Evolutionary conservation across 2,329 filamentous ascomycete genomes (phyloP).

Genomic region (Cladosporium sp.): DNA sequence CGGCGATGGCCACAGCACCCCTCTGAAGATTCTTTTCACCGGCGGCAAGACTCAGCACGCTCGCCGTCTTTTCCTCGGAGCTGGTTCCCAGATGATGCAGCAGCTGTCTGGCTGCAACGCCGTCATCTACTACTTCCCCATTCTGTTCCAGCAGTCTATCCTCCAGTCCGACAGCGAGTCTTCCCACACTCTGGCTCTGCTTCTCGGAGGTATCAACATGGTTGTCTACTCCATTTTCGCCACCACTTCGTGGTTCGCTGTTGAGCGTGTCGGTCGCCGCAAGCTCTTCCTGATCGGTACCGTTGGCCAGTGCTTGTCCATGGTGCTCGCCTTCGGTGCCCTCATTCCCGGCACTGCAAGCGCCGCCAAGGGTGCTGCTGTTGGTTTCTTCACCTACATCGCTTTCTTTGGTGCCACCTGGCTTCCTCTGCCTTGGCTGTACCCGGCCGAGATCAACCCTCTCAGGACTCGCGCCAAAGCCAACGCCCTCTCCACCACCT

Average conservation of each 20-base stretch:
- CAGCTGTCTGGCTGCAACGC: constrained; percentile 17
- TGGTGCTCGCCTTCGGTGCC: constrained; percentile 39
- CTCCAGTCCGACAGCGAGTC: constrained; percentile 38
- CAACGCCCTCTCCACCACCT: constrained; percentile 6
- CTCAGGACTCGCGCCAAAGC: constrained; percentile 27
- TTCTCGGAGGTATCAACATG: constrained; percentile 39
- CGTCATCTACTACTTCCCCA: constrained; percentile 28
- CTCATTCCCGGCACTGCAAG: constrained; percentile 6
- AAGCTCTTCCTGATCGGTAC: constrained; percentile 37
- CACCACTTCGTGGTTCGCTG: constrained; percentile 55
- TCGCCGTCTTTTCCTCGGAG: constrained; percentile 6
- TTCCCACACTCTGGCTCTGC: constrained; percentile 56
- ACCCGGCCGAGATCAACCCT: constrained; percentile 28
- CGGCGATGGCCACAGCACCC: constrained; percentile 6
- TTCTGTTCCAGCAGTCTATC: constrained; percentile 38
- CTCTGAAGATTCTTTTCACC: constrained; percentile 5
- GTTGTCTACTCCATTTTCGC: constrained; percentile 29
- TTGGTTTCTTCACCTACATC: constrained; percentile 25
- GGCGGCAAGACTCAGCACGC: constrained; percentile 7
- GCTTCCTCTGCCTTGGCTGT: constrained; percentile 19
- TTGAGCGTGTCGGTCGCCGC: constrained; percentile 53
- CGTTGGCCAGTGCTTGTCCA: constrained; percentile 48
- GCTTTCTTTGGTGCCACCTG: constrained; percentile 25
- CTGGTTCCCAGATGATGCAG: constrained; percentile 15
- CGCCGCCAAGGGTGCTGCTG: constrained; percentile 20